Evolutionary conservation across 2,329 filamentous ascomycete genomes (phyloP).

Genomic region (Beauveria asiatica): DNA sequence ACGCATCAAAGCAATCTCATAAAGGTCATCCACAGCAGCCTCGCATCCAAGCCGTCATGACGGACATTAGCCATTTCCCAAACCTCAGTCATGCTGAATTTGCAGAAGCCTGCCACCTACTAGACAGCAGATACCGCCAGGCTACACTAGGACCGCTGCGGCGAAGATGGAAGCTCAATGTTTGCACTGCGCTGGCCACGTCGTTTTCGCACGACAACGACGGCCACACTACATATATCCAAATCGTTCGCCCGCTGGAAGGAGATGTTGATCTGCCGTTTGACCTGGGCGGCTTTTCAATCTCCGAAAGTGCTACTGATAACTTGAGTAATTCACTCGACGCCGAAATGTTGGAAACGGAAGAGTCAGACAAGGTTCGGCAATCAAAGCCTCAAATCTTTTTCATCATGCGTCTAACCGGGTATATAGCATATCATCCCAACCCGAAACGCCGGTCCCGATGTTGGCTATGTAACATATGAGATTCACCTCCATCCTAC

Average conservation of each 20-base stretch:
- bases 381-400: neutral
- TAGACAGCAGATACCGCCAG: conserved; percentile 50
- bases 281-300: conserved; percentile 37
- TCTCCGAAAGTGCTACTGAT: conserved; percentile 23
- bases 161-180: conserved; percentile 45
- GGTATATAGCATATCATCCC: conserved; percentile 32
- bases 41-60: conserved; percentile 11
- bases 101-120: conserved; percentile 52
- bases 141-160: conserved; percentile 48
- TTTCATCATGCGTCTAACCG: conserved; percentile 15
- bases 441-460: conserved; percentile 22
- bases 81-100: conserved; percentile 56
- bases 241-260: conserved; percentile 47
- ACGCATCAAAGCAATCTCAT: neutral
- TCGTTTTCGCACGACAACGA: conserved; percentile 29
- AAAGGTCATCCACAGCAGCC: neutral
- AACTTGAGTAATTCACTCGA: conserved; percentile 26
- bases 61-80: conserved; percentile 49
- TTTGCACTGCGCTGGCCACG: conserved; percentile 42
- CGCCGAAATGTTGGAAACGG: conserved; percentile 39
- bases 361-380: conserved; percentile 43
- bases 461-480: conserved; percentile 51
- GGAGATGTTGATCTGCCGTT: conserved; percentile 39
- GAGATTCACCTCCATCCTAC: conserved; percentile 68
- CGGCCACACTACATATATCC: conserved; percentile 44